Conservation (phyloP, 441 rosid species). For the Pelargonium exstipulatum region DNA sequence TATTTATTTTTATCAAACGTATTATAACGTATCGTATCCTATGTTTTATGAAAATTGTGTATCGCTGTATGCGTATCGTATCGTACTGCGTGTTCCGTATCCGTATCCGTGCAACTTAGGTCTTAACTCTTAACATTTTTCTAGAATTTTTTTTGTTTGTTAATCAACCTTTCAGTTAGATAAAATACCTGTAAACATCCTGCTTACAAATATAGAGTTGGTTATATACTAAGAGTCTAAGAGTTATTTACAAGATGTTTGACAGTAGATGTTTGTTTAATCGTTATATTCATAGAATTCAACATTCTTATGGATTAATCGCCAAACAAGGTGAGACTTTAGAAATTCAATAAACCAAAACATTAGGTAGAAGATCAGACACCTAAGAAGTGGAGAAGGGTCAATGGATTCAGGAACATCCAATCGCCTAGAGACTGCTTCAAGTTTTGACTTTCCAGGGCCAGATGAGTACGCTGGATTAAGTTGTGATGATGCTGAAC, state of each 20-base stretch:
- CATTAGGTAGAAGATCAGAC: conserved; percentile 14
- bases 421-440: conserved; percentile 45
- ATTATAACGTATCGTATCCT: too few species aligned
- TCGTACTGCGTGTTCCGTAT: too few species aligned
- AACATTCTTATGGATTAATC: conserved; percentile 3
- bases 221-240: background rate
- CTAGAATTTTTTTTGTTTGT: background rate
- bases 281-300: background rate
- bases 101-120: too few species aligned
- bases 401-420: conserved; percentile 68
- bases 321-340: background rate
- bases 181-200: background rate
- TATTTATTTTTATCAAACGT: too few species aligned
- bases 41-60: too few species aligned
- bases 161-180: conserved; percentile 7
- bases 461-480: conserved; percentile 42
- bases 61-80: too few species aligned
- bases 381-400: conserved; percentile 61
- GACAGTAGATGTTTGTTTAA: background rate
- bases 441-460: conserved; percentile 48
- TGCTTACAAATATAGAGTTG: background rate
- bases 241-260: background rate
- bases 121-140: background rate
- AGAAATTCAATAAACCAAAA: background rate
- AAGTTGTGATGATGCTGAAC: conserved; percentile 52